Evolutionary conservation across 345 rosid species (phyloP).

Genomic region (Orychophragmus violaceus): DNA sequence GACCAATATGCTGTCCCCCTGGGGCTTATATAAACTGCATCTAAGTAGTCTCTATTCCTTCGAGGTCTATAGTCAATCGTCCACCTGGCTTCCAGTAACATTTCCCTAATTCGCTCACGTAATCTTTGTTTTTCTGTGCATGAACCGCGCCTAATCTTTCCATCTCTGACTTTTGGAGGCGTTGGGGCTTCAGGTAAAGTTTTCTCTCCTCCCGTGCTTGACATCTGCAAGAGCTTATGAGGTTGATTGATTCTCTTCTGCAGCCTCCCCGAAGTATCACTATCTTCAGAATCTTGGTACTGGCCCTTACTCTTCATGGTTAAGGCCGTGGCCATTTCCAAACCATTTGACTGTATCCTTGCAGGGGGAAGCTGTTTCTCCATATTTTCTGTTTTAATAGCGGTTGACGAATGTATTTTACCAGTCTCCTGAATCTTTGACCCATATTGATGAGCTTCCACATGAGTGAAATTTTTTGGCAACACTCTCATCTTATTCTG

Average conservation of each 20-base stretch:
- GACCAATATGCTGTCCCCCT: constrained; percentile 94
- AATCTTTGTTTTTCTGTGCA: constrained; percentile 93
- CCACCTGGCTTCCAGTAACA: constrained; percentile 94
- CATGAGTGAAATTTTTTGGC: constrained; percentile 34
- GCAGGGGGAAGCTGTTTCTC: constrained; percentile 31
- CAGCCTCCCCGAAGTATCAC: constrained; percentile 39
- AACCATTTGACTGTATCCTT: constrained; percentile 31
- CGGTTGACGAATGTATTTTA: constrained; percentile 41
- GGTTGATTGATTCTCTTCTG: constrained; percentile 37
- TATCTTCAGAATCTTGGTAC: constrained; percentile 49
- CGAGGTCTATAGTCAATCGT: constrained; percentile 85
- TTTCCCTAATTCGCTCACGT: constrained; percentile 73
- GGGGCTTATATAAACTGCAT: constrained; percentile 91
- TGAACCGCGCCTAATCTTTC: constrained; percentile 66
- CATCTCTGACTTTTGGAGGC: constrained; percentile 37
- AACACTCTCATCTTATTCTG: constrained; percentile 48
- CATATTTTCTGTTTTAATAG: constrained; percentile 33
- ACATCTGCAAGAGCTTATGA: constrained; percentile 28
- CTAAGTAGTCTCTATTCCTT: constrained; percentile 71
- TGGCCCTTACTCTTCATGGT: constrained; percentile 36
- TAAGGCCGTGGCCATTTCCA: no score
- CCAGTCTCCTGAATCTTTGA: no score
- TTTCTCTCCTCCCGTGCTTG: constrained; percentile 41
- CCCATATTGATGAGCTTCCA: constrained; percentile 36
- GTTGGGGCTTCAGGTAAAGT: constrained; percentile 36